Evolutionary conservation across 129 eudicot genomes (phyloP), one percentile per base, ranked within the genome.

Genomic region (Flaveria bidentis): DNA sequence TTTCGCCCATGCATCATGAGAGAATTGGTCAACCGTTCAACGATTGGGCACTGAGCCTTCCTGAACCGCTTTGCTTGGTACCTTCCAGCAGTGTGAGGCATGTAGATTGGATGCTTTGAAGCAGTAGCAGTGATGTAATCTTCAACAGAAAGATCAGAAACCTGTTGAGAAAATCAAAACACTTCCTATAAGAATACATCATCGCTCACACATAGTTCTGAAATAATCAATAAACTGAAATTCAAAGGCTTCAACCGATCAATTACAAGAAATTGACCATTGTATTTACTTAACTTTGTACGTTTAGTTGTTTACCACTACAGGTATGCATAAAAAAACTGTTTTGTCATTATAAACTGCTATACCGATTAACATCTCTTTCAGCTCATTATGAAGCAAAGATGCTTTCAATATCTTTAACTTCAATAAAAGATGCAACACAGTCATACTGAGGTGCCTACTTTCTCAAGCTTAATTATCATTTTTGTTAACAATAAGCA

Each of bases 41-140:
- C 96, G 33, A 90, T 84, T 22, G 96, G 96, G 86, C 96, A 90
- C 67, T 90, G 92, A 47, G 92, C 96, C 76, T 90, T 90, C 75
- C 92, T 87, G 78, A 90, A 90, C 47, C 92, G 83, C 83, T 78
- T 87, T 5, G 78, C 84, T 78, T 87, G 92, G 71, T 87, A 90
- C 80, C 96, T 87, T 36, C 87, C 88, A 67, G 92, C 92, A 15
- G 96, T 85, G 87, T 87, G 96, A 52, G 90, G 92, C 84, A 87
- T 72, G 77, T 78, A 90, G 11, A 71, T 84, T 6, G 92, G 87
- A 64, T 84, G 88, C 86, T 85, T 90, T 22, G 87, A 51, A 46
- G 90, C 84, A 25, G 69, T 63, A 63, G 69, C 69, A 7, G 69
- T 63, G 69, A 63, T 63, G 69, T 63, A 63, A 63, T 90, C 96